Percentiles rank a stretch among this genome's conserved stretches.
Conservation (phyloP, 2,329 filamentous ascomycete species). For the Phialophora verrucosa region DNA sequence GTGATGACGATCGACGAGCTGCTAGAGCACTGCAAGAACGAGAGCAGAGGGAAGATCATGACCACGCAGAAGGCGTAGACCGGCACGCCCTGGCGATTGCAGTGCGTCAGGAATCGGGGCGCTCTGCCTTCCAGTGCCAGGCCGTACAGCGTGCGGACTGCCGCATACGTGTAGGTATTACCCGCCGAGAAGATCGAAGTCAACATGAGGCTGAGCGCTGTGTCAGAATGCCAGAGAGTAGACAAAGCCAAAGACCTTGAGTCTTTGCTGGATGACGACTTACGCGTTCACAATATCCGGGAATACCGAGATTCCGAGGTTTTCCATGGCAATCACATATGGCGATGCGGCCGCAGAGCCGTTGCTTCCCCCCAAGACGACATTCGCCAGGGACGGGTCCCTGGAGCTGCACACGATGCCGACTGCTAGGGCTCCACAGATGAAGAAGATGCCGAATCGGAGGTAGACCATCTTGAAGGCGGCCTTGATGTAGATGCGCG, state of each 20-base stretch:
- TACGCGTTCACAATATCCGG: conserved; percentile 16
- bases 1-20: conserved; percentile 58
- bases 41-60: conserved; percentile 59
- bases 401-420: conserved; percentile 72
- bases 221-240: conserved; percentile 51
- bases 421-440: conserved; percentile 71
- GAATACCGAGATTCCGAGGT: conserved; percentile 47
- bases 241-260: conserved; percentile 55
- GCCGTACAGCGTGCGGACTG: conserved; percentile 59
- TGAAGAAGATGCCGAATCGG: conserved; percentile 75
- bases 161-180: conserved; percentile 62
- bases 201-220: conserved; percentile 47
- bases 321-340: conserved; percentile 67
- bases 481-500: conserved; percentile 62
- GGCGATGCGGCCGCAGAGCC: conserved; percentile 61
- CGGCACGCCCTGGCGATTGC: conserved; percentile 66
- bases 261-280: conserved; percentile 50
- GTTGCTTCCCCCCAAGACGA: conserved; percentile 50
- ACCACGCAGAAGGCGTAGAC: conserved; percentile 63
- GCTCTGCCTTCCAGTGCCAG: conserved; percentile 61
- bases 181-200: conserved; percentile 63
- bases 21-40: conserved; percentile 59
- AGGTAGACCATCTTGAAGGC: conserved; percentile 74
- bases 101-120: conserved; percentile 62
- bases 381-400: conserved; percentile 62